These are phyloP conservation scores for Ophiostoma montium DNA, from an alignment of 2,329 filamentous ascomycete species.

Conservation along the genomic window DNA sequence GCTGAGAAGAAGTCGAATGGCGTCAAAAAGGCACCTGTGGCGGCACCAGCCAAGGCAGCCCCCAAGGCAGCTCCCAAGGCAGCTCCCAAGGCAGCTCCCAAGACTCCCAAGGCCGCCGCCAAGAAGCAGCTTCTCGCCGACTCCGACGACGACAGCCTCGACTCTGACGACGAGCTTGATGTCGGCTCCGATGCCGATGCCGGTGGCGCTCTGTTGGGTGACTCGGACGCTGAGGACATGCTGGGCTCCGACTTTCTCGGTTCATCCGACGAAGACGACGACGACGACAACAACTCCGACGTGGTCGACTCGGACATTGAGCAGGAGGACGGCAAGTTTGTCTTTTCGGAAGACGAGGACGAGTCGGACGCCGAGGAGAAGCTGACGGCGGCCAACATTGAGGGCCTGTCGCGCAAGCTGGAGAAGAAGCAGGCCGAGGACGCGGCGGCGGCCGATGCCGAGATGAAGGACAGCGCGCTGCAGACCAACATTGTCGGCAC, in stretches of 20 bases:
- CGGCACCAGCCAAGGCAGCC: not conserved
- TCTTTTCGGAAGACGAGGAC: constrained; percentile 96
- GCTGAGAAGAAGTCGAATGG: no score
- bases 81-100: constrained; percentile 10
- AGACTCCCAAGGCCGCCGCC: constrained; percentile 4
- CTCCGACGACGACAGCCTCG: constrained; percentile 15
- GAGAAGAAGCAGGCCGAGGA: constrained; percentile 66
- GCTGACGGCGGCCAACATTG: constrained; percentile 91
- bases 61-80: constrained; percentile 11
- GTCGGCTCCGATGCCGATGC: constrained; percentile 28
- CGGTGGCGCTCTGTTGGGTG: constrained; percentile 29
- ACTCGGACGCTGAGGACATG: constrained; percentile 26
- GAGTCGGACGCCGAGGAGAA: constrained; percentile 79
- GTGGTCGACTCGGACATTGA: constrained; percentile 62
- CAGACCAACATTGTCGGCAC: constrained; percentile 86
- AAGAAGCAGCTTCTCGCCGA: constrained; percentile 20
- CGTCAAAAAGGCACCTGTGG: constrained; percentile 18
- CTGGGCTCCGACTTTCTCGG: constrained; percentile 35
- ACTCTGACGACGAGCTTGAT: constrained; percentile 26
- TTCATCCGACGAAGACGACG: constrained; percentile 32
- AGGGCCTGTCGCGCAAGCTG: constrained; percentile 72
- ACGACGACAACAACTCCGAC: constrained; percentile 30
- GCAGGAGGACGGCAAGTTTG: constrained; percentile 38
- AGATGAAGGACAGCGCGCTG: constrained; percentile 70
- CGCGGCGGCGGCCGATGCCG: constrained; percentile 68